Evolutionary conservation across 1,139 yeast species (phyloP).

Genomic region (Debaryomyces nepalensis): DNA sequence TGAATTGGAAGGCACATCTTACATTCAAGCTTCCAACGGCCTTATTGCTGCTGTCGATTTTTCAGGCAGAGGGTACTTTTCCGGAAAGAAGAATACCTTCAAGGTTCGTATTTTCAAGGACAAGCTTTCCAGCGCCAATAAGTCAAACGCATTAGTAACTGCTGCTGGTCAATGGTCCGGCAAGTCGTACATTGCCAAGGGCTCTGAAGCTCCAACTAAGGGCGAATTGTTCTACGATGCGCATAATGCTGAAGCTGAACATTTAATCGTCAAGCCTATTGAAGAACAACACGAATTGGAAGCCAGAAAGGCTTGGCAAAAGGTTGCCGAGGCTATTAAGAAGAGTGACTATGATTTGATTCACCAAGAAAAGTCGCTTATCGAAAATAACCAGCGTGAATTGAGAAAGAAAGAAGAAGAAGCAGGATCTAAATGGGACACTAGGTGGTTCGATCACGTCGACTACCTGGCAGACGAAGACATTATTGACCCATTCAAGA

Average conservation of each 20-base stretch:
- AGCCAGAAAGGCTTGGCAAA: constrained; percentile 81
- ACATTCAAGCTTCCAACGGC: constrained; percentile 82
- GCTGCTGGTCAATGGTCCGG: constrained; percentile 94
- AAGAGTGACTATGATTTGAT: constrained; percentile 75
- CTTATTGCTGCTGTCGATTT: constrained; percentile 75
- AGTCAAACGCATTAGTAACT: constrained; percentile 73
- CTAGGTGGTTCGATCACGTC: constrained; percentile 74
- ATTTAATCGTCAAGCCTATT: constrained; percentile 73
- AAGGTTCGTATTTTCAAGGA: constrained; percentile 78
- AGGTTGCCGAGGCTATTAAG: constrained; percentile 86
- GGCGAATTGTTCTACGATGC: constrained; percentile 76
- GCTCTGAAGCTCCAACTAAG: constrained; percentile 41
- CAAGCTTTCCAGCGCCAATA: constrained; percentile 48
- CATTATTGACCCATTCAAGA: constrained; percentile 49
- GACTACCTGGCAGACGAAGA: constrained; percentile 42
- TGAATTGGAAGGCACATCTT: constrained; percentile 84
- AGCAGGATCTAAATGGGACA: constrained; percentile 66
- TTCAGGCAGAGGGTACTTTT: constrained; percentile 91
- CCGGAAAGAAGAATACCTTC: constrained; percentile 93
- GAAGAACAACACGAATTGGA: constrained; percentile 78
- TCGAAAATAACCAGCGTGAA: constrained; percentile 85
- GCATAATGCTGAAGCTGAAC: constrained; percentile 50
- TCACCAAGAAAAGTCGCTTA: constrained; percentile 69
- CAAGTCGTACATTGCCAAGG: constrained; percentile 55
- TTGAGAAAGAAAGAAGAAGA: constrained; percentile 72